phyloP scores from a whole-genome alignment of 2,329 filamentous ascomycete species.

The Neopestalotiopsis clavispora region DNA sequence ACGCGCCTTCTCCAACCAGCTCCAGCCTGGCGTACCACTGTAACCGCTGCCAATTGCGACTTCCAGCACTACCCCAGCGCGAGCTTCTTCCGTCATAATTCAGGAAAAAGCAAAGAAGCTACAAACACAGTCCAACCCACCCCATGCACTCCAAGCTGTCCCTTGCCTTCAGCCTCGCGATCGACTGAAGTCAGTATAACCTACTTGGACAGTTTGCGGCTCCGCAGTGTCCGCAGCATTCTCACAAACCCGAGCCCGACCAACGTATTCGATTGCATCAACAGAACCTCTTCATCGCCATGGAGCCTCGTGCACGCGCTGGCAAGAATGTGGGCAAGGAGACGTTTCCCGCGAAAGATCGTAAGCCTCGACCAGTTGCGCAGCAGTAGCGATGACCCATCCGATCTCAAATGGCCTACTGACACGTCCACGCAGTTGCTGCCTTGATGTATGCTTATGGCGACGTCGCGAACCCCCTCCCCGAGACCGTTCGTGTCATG shows the following conservation, averaged over 20 bases:
- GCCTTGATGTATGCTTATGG: constrained; percentile 81
- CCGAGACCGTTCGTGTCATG: constrained; percentile 82
- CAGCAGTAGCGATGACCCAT: constrained; percentile 1
- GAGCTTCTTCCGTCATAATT: not conserved
- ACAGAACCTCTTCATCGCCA: constrained; percentile 35
- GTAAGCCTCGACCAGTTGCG: constrained; percentile 49
- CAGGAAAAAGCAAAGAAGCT: not conserved
- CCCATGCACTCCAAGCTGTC: not conserved
- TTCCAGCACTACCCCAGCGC: not conserved
- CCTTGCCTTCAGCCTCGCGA: not conserved
- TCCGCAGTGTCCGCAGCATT: not conserved
- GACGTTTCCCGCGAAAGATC: constrained; percentile 76
- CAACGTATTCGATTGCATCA: not conserved
- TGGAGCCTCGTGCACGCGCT: constrained; percentile 78
- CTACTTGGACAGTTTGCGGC: not conserved
- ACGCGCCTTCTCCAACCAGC: constrained; percentile 1
- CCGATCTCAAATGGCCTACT: constrained; percentile 20
- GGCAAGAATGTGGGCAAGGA: constrained; percentile 83
- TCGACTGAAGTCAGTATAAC: not conserved
- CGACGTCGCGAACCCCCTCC: constrained; percentile 77
- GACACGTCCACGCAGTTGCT: constrained; percentile 56
- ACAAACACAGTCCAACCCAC: not conserved
- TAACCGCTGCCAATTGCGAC: not conserved
- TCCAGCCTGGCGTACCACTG: not conserved
- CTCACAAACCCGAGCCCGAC: constrained; percentile 1